Evolutionary conservation across 2,329 filamentous ascomycete genomes (phyloP).

Genomic region (Fusarium buxicola): DNA sequence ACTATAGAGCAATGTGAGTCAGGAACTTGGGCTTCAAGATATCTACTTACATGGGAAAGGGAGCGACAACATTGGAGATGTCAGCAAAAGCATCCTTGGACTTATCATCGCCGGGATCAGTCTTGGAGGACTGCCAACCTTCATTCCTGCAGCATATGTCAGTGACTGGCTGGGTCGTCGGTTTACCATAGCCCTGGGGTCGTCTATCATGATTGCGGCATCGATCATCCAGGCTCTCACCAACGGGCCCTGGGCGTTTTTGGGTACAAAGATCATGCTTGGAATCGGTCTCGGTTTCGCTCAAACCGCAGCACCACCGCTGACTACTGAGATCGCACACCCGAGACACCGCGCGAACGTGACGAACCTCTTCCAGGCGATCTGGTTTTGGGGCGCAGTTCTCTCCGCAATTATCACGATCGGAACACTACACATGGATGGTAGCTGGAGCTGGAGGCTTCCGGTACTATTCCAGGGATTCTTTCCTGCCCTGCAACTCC

Average conservation of each 20-base stretch:
- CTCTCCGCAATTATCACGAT: constrained; percentile 26
- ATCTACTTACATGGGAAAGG: background rate
- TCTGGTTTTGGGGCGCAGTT: constrained; percentile 33
- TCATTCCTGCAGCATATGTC: constrained; percentile 28
- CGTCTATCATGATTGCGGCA: constrained; percentile 22
- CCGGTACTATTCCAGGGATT: constrained; percentile 23
- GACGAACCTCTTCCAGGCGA: constrained; percentile 33
- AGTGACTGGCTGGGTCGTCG: constrained; percentile 31
- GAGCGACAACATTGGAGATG: constrained; percentile 24
- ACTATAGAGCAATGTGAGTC: constrained; percentile 12
- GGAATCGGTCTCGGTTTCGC: constrained; percentile 33
- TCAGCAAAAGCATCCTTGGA: constrained; percentile 27
- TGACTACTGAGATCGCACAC: constrained; percentile 30
- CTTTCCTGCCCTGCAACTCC: constrained; percentile 19
- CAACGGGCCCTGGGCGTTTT: constrained; percentile 13
- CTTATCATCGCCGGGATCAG: constrained; percentile 37
- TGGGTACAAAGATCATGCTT: constrained; percentile 28
- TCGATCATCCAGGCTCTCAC: constrained; percentile 20
- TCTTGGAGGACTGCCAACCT: constrained; percentile 31
- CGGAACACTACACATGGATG: constrained; percentile 26
- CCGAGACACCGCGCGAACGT: constrained; percentile 32
- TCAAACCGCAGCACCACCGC: constrained; percentile 27
- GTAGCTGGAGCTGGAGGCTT: constrained; percentile 32
- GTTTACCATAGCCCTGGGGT: constrained; percentile 27
- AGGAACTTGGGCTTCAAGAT: accelerated